Evolutionary conservation across 1,284 basidiomycete genomes (phyloP), one percentile per base, ranked within the genome.

Genomic region (Sphagnurus paluster): DNA sequence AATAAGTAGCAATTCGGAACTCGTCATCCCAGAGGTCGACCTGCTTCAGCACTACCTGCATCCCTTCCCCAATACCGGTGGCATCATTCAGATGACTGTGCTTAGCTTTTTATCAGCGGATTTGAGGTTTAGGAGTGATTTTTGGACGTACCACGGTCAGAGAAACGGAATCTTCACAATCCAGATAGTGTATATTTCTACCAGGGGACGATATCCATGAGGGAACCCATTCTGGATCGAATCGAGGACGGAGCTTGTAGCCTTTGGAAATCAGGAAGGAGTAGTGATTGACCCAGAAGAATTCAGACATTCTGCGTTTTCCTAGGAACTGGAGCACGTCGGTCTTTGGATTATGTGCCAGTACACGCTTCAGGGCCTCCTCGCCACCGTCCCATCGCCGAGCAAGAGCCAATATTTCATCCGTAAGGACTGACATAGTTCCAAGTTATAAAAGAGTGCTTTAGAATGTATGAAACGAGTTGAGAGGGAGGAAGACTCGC

Each of bases 1-100:
- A 17, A 26, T 44, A 44, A 4, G 24, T 26, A 16, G 36, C 36
- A 25, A 44, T 32, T 4, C 35, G 19, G 11, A 44, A n/a, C n/a
- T 44, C 43, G 9, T 29, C n/a, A 8, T 13, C 8, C 29, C 19
- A 26, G 5, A 28, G 37, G 11, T 30, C 25, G 10, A 32, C 28
- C n/a, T 28, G 35, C 17, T 44, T 44, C 3, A 40, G 7, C 9
- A 44, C 30, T 4, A 44, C 43, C 14, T 28, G 38, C 10, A 5
- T 2, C 3, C 35, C 35, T 14, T 39, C 36, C 7, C 34, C 11
- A 3, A 44, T n/a, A 4, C 43, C 21, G 16, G 25, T 21, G 3
- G 36, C 43, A 24, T 44, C 36, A n/a, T n/a, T n/a, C n/a, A n/a
- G n/a, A n/a, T n/a, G n/a, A n/a, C n/a, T n/a, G n/a, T n/a, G n/a